Percentiles rank a stretch among this genome's conserved stretches.
Evolutionary conservation across 768 basidiomycete species (phyloP).

Genomic region (Suillus spraguei): DNA sequence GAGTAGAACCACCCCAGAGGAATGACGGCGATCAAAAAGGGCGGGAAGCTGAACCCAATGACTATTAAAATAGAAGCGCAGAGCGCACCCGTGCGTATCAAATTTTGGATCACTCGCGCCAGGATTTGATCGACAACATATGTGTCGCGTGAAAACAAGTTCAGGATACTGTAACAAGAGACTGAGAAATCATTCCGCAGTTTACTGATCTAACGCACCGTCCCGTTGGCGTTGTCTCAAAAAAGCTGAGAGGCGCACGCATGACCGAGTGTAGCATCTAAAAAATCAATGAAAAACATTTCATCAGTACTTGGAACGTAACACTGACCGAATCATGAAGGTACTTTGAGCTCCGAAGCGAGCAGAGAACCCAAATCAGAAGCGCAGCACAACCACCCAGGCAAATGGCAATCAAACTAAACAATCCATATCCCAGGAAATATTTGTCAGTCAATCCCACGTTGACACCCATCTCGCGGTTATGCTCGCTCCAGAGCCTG

Average conservation of each 20-base stretch:
- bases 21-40: conserved; percentile 73
- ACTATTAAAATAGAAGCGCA: conserved; percentile 67
- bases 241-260: conserved; percentile 84
- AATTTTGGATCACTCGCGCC: conserved; percentile 66
- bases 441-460: conserved; percentile 55
- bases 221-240: conserved; percentile 87
- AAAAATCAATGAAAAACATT: conserved; percentile 10
- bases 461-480: conserved; percentile 59
- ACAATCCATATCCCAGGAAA: conserved; percentile 66
- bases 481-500: conserved; percentile 84
- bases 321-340: conserved; percentile 74
- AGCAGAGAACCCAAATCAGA: conserved; percentile 77
- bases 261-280: conserved; percentile 84
- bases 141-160: conserved; percentile 88
- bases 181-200: background rate
- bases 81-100: conserved; percentile 64
- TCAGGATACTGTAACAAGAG: conserved; percentile 61
- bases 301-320: background rate
- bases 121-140: conserved; percentile 87
- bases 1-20: conserved; percentile 83
- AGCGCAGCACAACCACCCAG: conserved; percentile 59
- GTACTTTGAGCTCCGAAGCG: conserved; percentile 69
- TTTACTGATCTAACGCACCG: conserved; percentile 44
- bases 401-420: conserved; percentile 59
- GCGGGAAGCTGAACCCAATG: conserved; percentile 81